phyloP scores from a whole-genome alignment of 257 asterid species.

The Datura wrightii region DNA sequence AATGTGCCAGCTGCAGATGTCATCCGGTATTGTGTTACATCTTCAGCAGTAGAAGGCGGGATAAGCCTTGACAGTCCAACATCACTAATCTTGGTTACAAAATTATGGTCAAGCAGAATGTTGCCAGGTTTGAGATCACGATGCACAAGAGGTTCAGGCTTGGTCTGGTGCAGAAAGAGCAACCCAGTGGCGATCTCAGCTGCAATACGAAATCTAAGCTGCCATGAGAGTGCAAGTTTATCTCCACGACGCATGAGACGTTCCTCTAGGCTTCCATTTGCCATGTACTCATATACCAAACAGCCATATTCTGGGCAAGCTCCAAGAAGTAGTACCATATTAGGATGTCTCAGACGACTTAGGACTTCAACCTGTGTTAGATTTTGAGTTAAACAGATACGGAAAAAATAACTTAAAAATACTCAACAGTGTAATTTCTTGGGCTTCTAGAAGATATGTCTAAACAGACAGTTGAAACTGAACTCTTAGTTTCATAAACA shows the following conservation, averaged over 20 bases:
- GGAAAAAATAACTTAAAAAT: not conserved
- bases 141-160: conserved; percentile 92
- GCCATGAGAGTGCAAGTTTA: conserved; percentile 73
- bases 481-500: not conserved
- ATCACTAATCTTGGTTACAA: conserved; percentile 80
- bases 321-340: conserved; percentile 87
- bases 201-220: conserved; percentile 74
- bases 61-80: conserved; percentile 88
- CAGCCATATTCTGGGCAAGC: conserved; percentile 97
- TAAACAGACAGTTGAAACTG: not conserved
- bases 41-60: conserved; percentile 65
- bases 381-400: not conserved
- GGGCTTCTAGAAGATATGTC: not conserved
- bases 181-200: conserved; percentile 81
- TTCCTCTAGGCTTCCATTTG: conserved; percentile 87
- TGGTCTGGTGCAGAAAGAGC: conserved; percentile 83
- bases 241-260: conserved; percentile 58
- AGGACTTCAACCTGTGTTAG: conserved; percentile 72
- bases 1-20: conserved; percentile 91
- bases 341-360: conserved; percentile 90
- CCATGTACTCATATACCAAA: conserved; percentile 82
- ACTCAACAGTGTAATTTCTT: not conserved
- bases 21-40: conserved; percentile 72
- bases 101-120: conserved; percentile 76
- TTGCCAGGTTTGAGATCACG: conserved; percentile 95